Evolutionary conservation across 108 stramenopile genomes (phyloP), one percentile per base, ranked within the genome.

Genomic region (Fragilaria crotonensis): DNA sequence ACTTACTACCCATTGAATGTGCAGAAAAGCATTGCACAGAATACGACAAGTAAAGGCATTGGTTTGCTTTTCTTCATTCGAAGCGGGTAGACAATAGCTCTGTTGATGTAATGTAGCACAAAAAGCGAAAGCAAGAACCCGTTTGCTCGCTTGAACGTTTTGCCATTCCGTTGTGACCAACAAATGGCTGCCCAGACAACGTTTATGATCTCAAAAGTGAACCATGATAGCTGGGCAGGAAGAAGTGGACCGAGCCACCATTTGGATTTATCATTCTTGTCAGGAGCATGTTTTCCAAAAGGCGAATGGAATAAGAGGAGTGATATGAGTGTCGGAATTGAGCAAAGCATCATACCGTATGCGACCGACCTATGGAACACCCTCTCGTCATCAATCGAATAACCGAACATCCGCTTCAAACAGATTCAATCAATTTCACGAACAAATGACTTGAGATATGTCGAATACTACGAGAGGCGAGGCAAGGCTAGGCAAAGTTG

Each of bases 81-180:
- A 23, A 94, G 46, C 17, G 96, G 96, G 65, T 92, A 95, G 7
- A 90, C 32, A 20, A 95, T 63, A 5, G 87, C 72, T 51, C 96
- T 78, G 63, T 97, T 80, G 25, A 85, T 48, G 60, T 96, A 96
- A 70, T 96, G 96, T 20, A 76, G 49, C n/a, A 77, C 52, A 60
- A 95, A 96, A 47, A 89, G 57, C 26, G 26, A 33, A 2, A 88
- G 48, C 19, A 96, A 73, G 9, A 79, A 49, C 0, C 47, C 17
- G 60, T 91, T 95, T 53, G 68, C 50, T 45, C 36, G 63, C 14
- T 45, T 51, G 30, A 36, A 57, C 9, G 5, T 17, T 5, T 21
- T 5, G 9, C 19, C 19, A 49, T 49, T 17, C 19, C 48, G 9
- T 30, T 60, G 54, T 25, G 17, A 70, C 57, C 48, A 69, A 29